Evolutionary conservation across 2,329 filamentous ascomycete genomes (phyloP).

Genomic region (Aspergillus aculeatinus): DNA sequence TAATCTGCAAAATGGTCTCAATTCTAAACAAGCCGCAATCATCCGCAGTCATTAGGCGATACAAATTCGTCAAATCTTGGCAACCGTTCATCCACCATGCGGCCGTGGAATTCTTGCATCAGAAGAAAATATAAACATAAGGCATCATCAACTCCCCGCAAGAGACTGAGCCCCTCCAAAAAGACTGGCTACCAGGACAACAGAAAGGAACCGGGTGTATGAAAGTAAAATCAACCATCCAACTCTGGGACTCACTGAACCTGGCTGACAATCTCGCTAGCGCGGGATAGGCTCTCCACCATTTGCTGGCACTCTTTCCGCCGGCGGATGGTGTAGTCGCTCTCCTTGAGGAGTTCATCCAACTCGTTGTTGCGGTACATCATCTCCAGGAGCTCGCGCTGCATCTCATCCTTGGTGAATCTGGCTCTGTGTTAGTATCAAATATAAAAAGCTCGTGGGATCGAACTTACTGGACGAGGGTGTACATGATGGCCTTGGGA

Average conservation of each 20-base stretch:
- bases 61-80: slow-evolving; percentile 25
- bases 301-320: slow-evolving; percentile 99
- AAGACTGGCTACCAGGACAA: slow-evolving; percentile 11
- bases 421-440: slow-evolving; percentile 46
- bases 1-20: slow-evolving; percentile 5
- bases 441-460: neutral
- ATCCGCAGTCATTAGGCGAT: slow-evolving; percentile 26
- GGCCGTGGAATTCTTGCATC: slow-evolving; percentile 13
- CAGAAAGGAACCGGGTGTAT: slow-evolving; percentile 12
- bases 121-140: slow-evolving; percentile 18
- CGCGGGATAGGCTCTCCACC: slow-evolving; percentile 88
- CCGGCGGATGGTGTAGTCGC: slow-evolving; percentile 90
- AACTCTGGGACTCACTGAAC: slow-evolving; percentile 50
- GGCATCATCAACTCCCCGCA: slow-evolving; percentile 10
- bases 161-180: slow-evolving; percentile 15
- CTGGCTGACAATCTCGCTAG: slow-evolving; percentile 92
- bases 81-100: slow-evolving; percentile 18
- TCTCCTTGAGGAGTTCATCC: slow-evolving; percentile 95
- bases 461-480: slow-evolving; percentile 78
- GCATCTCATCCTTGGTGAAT: slow-evolving; percentile 97
- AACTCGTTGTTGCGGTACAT: slow-evolving; percentile 92
- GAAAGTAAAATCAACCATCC: slow-evolving; percentile 19
- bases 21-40: slow-evolving; percentile 18
- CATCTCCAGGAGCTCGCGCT: slow-evolving; percentile 91
- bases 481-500: slow-evolving; percentile 98